These are phyloP conservation scores for Lagenaria siceraria DNA, from an alignment of 306 rosid species.

Conservation along the genomic window DNA sequence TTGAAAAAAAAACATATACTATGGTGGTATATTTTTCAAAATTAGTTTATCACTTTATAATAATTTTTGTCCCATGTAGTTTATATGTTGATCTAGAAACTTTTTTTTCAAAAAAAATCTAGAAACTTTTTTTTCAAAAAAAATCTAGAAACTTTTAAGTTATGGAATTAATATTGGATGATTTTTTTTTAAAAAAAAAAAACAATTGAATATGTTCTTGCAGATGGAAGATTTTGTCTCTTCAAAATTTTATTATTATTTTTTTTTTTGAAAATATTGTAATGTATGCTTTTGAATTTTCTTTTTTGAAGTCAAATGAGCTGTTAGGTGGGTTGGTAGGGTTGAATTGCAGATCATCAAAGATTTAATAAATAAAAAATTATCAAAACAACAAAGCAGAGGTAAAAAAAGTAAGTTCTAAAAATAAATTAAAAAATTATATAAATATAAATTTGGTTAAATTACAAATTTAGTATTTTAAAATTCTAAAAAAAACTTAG, in stretches of 20 bases:
- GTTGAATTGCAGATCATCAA: not conserved
- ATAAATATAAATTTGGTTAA: too few relatives aligned
- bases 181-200: not conserved
- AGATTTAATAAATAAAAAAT: too few relatives aligned
- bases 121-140: not conserved
- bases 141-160: not conserved
- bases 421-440: too few relatives aligned
- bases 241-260: not conserved
- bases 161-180: not conserved
- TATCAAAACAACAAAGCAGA: too few relatives aligned
- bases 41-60: not conserved
- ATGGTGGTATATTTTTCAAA: too few relatives aligned
- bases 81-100: not conserved
- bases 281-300: not conserved
- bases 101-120: too few relatives aligned
- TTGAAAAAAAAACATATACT: too few relatives aligned
- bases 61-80: not conserved
- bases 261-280: not conserved
- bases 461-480: too few relatives aligned
- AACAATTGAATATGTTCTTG: too few relatives aligned
- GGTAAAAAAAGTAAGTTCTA: too few relatives aligned
- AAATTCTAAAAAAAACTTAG: too few relatives aligned
- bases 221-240: not conserved
- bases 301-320: not conserved
- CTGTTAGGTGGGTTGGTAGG: not conserved